Evolutionary conservation across 148 eudicot genomes (phyloP), one percentile per base, ranked within the genome.

Genomic region (Rhododendron molle): DNA sequence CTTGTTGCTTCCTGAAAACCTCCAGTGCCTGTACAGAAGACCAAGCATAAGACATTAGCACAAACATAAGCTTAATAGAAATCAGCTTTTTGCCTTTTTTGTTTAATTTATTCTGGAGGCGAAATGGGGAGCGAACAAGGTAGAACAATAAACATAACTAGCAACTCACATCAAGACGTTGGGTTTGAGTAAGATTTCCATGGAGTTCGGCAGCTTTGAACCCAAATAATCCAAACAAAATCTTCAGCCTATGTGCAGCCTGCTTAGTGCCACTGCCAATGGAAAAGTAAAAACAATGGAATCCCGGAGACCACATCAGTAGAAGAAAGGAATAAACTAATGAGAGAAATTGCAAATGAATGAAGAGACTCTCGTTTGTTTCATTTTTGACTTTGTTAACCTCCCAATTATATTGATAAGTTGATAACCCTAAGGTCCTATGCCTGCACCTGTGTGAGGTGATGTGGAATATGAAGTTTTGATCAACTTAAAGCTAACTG

Each of bases 191-290:
- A 81, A 93, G 98, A 89, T 95, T 89, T 79, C 93, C 93, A 89
- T 97, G 99, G 87, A 95, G 93, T 87, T 97, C 98, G 76, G 96
- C 94, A 81, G 98, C 99, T 88, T 93, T 97, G 23, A 94, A 89
- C 82, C 98, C 99, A 81, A 88, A 92, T 91, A 97, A 89, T 26
- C 97, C 99, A 92, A 96, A 96, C 79, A 96, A 88, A 83, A 96
- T 96, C 90, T 92, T 96, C 89, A 96, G 76, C 91, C 99, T 92
- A 90, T 96, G 98, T 81, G 99, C 98, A 88, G 93, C 98, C 72
- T 87, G 91, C 91, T 93, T 94, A 18, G 96, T 95, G 88, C 99
- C 98, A 86, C 99, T 93, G 83, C 80, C 83, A 89, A 88, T 78
- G 78, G 79, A 82, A 85, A 74, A 21, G 72, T n/a, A 86, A 84